Base-by-base conservation (phyloP, 2,329 filamentous ascomycete species). In the Cercospora sp. region DNA sequence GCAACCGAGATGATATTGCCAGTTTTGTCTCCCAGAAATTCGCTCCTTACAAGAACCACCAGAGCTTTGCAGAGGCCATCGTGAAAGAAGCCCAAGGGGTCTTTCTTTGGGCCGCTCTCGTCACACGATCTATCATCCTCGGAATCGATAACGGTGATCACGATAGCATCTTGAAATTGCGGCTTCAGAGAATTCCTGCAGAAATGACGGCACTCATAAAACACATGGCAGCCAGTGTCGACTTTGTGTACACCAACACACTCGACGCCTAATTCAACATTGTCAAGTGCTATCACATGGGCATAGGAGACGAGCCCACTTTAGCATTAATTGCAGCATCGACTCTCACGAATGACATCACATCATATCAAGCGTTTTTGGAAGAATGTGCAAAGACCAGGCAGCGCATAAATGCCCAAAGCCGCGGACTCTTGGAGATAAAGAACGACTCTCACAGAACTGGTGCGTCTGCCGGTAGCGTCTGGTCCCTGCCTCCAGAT, bases 41-140 rank as follows among this genome's bases (percentile, higher is more conserved):
- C 12, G 18, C 10, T 8, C n/a, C 18, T 9, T 8, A 21, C 24
- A 16, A 10, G n/a, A 18, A 49, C 9, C 24, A 45, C 10, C 32
- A 45, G 5, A 6, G 3, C 5, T 45, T 61, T 28, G 59, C 40
- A 12, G 5, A n/a, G 13, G 4, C 5, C 3, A 49, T 66, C 8
- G 60, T 70, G n/a, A 30, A 62, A 24, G 51, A 62, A 13, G 66
- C 69, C 8, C 21, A 69, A 12, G 69, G 69, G 7, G 60, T 70
- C 18, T 70, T 70, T 32, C 57, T 70, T 9, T 70, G 69, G 69
- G 63, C 61, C 13, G 32, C 26, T 1, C 69, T 70, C 3, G 69
- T 70, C 26, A 55, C 67, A 16, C 63, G 37, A 24, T 32, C 37
- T 8, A 16, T 65, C 24, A 13, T 49, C 5, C 34, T 24, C n/a